A percentile compares a stretch with the other conserved stretches of the same genome.
phyloP scores from a whole-genome alignment of 1,284 basidiomycete species.

The Rhodotorula mucilaginosa region DNA sequence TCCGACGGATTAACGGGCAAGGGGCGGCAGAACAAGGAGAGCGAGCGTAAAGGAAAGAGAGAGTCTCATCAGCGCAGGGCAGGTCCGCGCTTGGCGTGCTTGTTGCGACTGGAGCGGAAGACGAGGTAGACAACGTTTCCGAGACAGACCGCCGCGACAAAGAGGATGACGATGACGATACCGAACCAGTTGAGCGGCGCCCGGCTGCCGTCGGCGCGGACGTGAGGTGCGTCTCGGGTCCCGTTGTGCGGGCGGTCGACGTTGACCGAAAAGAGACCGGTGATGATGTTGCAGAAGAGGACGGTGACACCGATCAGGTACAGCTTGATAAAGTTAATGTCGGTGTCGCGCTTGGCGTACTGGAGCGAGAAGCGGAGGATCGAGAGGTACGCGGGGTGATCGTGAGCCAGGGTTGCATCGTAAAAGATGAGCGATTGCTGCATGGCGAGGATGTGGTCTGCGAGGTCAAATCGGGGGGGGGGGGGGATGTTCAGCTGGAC shows the following conservation, averaged over 20 bases:
- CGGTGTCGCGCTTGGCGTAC: conserved; percentile 62
- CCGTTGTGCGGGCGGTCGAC: conserved; percentile 1
- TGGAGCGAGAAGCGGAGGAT: conserved; percentile 68
- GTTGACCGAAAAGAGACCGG: conserved; percentile 46
- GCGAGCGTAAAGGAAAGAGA: not conserved
- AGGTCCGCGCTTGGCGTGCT: conserved; percentile 40
- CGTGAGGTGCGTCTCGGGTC: not conserved
- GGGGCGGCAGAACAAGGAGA: not conserved
- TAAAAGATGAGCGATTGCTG: conserved; percentile 83
- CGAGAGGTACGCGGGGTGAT: conserved; percentile 79
- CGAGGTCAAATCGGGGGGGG: not conserved
- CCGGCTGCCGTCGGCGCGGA: conserved; percentile 28
- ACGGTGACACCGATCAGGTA: conserved; percentile 67
- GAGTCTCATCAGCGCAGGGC: conserved; percentile 13
- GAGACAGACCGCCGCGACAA: conserved; percentile 44
- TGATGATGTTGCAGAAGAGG: conserved; percentile 64
- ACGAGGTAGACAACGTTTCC: conserved; percentile 45
- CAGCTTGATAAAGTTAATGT: conserved; percentile 66
- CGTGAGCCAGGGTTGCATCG: conserved; percentile 82
- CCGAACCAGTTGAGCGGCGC: conserved; percentile 47
- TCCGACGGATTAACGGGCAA: too few relatives aligned
- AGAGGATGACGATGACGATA: conserved; percentile 45
- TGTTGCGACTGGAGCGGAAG: conserved; percentile 49
- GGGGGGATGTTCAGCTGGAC: not conserved
- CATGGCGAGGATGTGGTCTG: conserved; percentile 86